These are phyloP conservation scores for Cystobasidium ongulense DNA, from an alignment of 768 basidiomycete species.

Conservation along the genomic window DNA sequence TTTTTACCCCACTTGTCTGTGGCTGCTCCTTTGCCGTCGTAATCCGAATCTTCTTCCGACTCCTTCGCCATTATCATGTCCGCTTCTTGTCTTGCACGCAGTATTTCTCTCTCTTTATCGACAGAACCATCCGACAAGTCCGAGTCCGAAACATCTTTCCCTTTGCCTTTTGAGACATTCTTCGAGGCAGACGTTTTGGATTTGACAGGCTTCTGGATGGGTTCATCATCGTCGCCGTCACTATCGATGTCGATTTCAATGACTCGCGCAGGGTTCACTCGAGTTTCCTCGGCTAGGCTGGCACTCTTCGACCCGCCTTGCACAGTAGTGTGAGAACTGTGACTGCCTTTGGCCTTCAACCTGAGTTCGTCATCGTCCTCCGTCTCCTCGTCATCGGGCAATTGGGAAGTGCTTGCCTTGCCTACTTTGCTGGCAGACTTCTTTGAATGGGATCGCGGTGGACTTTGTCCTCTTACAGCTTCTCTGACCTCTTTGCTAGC, in stretches of 20 bases:
- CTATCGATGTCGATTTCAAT: not conserved
- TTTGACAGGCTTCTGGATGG: not conserved
- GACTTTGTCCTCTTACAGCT: not conserved
- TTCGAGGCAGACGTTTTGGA: not conserved
- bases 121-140: not conserved
- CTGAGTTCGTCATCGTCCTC: not conserved
- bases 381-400: not conserved
- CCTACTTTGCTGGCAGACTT: not conserved
- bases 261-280: not conserved
- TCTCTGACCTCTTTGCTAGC: not conserved
- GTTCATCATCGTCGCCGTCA: conserved; percentile 3
- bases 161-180: not conserved
- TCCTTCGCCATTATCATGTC: not conserved
- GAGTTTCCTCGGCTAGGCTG: too few species aligned
- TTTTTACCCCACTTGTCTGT: not conserved
- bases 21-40: not conserved
- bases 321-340: not conserved
- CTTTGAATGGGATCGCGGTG: not conserved
- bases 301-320: not conserved
- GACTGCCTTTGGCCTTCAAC: not conserved
- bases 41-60: conserved; percentile 9
- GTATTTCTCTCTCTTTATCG: not conserved
- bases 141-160: not conserved
- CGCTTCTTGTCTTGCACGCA: not conserved
- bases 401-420: not conserved